Evolutionary conservation across 148 eudicot genomes (phyloP), one percentile per base, ranked within the genome.

Genomic region (Diospyros kaki): DNA sequence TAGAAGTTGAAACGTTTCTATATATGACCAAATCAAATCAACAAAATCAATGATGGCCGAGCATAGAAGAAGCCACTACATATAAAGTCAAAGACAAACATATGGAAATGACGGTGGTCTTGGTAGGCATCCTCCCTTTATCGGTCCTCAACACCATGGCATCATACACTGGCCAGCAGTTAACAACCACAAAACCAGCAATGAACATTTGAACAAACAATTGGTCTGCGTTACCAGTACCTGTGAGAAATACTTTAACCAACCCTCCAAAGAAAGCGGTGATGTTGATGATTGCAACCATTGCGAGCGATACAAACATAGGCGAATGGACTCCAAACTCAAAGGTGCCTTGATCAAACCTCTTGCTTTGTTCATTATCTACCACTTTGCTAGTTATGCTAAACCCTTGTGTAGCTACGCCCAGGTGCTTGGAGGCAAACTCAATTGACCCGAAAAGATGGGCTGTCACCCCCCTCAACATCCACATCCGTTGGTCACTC

Each of bases 401-500:
- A 76, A 89, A 89, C 6, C 84, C 83, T 0, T 59, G 73, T 6
- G 75, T 56, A 9, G 73, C 42, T 14, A 89, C 73, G 50, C 87
- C 87, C 11, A 89, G 39, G 75, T 58, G 63, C 68, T 76, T 72
- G 38, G 80, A 70, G 8, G 64, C 18, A 81, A 62, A 85, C 50
- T 87, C 89, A 4, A 62, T 45, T 54, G 62, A 61, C 14, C 86
- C 89, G 9, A 85, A 87, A n/a, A 78, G 40, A 65, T 60, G 83
- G 11, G 81, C 66, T 3, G 91, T 75, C 45, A 87, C 55, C 1
- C 88, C 87, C 11, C 72, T 62, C 9, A 82, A 67, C 85, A 85
- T 74, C 93, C 90, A 89, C 81, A 89, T 89, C 68, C 93, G 79
- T 65, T 89, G 91, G 28, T 78, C 72, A 44, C 80, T 89, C 88